Conservation (phyloP, 768 basidiomycete genomes). For the Boletus rubroflammeus region DNA sequence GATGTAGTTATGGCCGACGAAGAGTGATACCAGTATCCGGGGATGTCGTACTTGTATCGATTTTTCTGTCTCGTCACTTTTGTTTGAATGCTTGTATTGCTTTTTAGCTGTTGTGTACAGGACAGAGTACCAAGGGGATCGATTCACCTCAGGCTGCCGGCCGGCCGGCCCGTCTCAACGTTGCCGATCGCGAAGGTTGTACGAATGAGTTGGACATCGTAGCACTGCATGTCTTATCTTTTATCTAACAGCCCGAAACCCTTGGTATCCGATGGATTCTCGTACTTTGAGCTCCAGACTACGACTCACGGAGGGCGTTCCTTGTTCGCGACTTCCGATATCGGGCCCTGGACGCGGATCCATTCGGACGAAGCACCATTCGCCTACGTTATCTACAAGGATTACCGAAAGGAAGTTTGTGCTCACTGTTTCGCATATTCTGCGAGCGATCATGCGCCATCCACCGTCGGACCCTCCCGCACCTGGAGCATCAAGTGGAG, state of each 20-base stretch:
- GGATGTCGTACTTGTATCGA: neutral
- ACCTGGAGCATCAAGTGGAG: slow-evolving; percentile 44
- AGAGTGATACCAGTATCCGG: neutral
- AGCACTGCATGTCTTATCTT: slow-evolving; percentile 6
- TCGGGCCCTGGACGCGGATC: slow-evolving; percentile 43
- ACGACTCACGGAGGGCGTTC: slow-evolving; percentile 53
- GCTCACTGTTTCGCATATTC: slow-evolving; percentile 62
- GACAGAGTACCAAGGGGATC: neutral
- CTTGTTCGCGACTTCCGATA: slow-evolving; percentile 42
- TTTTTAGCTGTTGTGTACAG: neutral
- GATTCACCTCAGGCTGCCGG: neutral
- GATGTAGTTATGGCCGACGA: slow-evolving; percentile 9
- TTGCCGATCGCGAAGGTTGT: neutral
- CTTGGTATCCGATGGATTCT: neutral
- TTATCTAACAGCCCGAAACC: neutral
- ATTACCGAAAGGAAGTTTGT: slow-evolving; percentile 66
- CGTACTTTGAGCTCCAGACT: slow-evolving; percentile 22
- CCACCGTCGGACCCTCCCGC: slow-evolving; percentile 23
- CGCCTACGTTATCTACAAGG: slow-evolving; percentile 54
- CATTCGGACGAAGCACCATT: slow-evolving; percentile 48
- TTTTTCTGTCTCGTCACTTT: neutral
- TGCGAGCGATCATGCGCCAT: slow-evolving; percentile 24
- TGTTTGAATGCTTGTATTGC: neutral
- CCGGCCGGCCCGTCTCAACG: neutral
- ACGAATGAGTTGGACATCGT: neutral